Conservation (phyloP, 352 stramenopile species). For the Pythium biforme region DNA sequence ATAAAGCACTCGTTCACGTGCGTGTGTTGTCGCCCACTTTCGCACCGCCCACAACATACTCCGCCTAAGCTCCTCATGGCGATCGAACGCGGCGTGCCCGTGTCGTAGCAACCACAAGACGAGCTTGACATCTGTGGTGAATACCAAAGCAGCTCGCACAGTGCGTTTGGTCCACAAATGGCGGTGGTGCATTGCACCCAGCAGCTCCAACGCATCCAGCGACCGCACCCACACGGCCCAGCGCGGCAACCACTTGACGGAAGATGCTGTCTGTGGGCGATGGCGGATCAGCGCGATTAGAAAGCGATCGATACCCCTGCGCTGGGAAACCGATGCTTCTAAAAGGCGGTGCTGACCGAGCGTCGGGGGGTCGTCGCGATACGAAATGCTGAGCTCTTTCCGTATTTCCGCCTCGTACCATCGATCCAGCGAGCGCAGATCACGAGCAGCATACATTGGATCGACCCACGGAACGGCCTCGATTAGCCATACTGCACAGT, state of each 20-base stretch:
- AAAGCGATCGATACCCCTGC: not conserved
- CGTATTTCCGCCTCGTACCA: not conserved
- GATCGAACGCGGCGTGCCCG: not conserved
- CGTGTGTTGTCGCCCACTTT: not conserved
- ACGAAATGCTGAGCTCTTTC: not conserved
- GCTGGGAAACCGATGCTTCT: not conserved
- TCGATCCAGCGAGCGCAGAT: not conserved
- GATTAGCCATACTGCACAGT: conserved; percentile 1
- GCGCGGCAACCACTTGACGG: not conserved
- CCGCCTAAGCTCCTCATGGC: not conserved
- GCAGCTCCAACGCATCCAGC: not conserved
- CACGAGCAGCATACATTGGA: not conserved
- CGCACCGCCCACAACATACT: not conserved
- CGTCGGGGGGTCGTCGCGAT: not conserved
- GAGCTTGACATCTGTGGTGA: not conserved
- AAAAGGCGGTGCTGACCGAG: not conserved
- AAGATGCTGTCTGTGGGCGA: not conserved
- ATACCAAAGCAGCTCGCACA: not conserved
- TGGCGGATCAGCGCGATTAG: not conserved
- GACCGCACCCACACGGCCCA: not conserved
- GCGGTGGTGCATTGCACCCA: not conserved
- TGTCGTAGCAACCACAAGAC: not conserved
- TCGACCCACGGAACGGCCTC: not conserved
- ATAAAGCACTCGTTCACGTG: too few relatives aligned
- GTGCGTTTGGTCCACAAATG: not conserved